A percentile compares a stretch with the other conserved stretches of the same genome.
Conservation (phyloP, 1,139 yeast species). For the Kodamaea alishanica region DNA sequence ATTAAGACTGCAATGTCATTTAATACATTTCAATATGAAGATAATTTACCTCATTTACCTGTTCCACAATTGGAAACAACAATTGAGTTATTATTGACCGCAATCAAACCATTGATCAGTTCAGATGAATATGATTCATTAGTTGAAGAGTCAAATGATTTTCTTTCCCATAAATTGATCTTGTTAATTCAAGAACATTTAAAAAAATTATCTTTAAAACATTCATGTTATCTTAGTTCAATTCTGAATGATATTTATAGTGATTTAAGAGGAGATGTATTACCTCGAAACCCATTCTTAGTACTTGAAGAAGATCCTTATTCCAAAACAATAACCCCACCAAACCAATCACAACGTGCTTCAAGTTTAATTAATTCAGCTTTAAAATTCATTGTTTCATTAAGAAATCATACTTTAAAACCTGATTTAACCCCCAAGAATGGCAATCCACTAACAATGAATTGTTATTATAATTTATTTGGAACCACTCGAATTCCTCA, state of each 20-base stretch:
- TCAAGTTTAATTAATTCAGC: slow-evolving; percentile 64
- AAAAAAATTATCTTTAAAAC: slow-evolving; percentile 37
- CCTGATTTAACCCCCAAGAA: slow-evolving; percentile 56
- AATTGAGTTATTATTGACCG: slow-evolving; percentile 42
- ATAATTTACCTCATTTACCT: slow-evolving; percentile 45
- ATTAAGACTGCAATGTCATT: slow-evolving; percentile 4
- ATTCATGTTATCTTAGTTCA: slow-evolving; percentile 54
- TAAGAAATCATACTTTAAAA: slow-evolving; percentile 50
- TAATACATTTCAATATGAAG: slow-evolving; percentile 21
- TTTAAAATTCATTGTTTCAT: slow-evolving; percentile 58
- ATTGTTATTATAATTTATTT: slow-evolving; percentile 60
- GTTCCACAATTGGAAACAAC: slow-evolving; percentile 50
- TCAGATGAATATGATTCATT: slow-evolving; percentile 40
- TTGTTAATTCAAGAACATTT: slow-evolving; percentile 52
- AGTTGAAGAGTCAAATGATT: slow-evolving; percentile 40
- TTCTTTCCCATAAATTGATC: slow-evolving; percentile 41
- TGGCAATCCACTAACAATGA: slow-evolving; percentile 58
- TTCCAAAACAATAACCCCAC: slow-evolving; percentile 50
- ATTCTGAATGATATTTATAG: slow-evolving; percentile 64
- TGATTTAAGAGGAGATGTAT: slow-evolving; percentile 58
- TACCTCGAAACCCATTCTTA: slow-evolving; percentile 74
- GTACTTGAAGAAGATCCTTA: slow-evolving; percentile 72
- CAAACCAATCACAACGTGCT: slow-evolving; percentile 64
- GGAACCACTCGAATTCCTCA: slow-evolving; percentile 63
- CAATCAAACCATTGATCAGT: slow-evolving; percentile 49